Conservation (phyloP, 768 basidiomycete genomes). For the Mycena crocata region DNA sequence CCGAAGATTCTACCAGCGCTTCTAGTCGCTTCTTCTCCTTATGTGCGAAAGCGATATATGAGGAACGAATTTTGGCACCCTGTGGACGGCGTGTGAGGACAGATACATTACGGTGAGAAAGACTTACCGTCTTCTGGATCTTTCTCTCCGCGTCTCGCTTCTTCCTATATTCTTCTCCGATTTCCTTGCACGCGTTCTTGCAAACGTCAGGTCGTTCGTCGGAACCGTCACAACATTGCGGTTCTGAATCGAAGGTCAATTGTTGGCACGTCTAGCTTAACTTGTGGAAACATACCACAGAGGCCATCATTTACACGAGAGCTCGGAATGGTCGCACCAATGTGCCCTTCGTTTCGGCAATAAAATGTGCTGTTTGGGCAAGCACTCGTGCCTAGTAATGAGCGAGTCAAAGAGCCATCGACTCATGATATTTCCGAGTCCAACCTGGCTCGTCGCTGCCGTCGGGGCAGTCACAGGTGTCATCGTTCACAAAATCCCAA, state of each 20-base stretch:
- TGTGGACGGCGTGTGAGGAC: slow-evolving; percentile 43
- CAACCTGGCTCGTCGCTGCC: slow-evolving; percentile 96
- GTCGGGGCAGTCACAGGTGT: slow-evolving; percentile 94
- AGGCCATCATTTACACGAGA: slow-evolving; percentile 93
- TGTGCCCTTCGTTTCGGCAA: slow-evolving; percentile 90
- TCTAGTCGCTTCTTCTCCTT: slow-evolving; percentile 92
- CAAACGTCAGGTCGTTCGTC: slow-evolving; percentile 90
- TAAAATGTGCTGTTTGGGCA: slow-evolving; percentile 83
- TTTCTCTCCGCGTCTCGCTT: slow-evolving; percentile 80
- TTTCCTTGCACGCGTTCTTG: slow-evolving; percentile 77
- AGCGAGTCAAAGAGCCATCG: slow-evolving; percentile 21
- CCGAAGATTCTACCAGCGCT: slow-evolving; percentile 62
- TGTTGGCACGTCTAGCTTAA: neutral
- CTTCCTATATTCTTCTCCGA: slow-evolving; percentile 77
- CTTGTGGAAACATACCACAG: slow-evolving; percentile 79
- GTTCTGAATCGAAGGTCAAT: slow-evolving; percentile 63
- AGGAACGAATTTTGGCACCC: slow-evolving; percentile 92
- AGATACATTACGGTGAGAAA: neutral
- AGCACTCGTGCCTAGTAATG: slow-evolving; percentile 78
- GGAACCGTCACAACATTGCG: slow-evolving; percentile 95
- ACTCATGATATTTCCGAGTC: slow-evolving; percentile 22
- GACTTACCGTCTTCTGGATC: slow-evolving; percentile 79
- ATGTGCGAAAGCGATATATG: slow-evolving; percentile 88
- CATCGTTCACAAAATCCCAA: slow-evolving; percentile 89
- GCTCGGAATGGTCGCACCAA: slow-evolving; percentile 81